Percentiles rank a stretch among this genome's conserved stretches.
Conservation (phyloP, 441 rosid species). For the Gossypium davidsonii region DNA sequence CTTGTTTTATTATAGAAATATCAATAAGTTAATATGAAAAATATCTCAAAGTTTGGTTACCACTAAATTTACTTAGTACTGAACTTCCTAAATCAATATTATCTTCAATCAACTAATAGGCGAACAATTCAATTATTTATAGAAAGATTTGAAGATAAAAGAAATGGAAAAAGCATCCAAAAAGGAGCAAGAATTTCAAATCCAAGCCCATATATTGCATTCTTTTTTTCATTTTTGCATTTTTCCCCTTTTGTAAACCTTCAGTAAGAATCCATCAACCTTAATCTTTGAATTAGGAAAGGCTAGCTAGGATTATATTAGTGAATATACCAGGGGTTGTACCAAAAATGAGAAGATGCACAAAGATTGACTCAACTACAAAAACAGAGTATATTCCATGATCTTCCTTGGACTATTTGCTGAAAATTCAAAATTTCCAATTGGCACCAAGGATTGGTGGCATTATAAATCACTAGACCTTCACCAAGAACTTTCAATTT, state of each 20-base stretch:
- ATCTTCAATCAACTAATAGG: neutral
- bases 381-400: neutral
- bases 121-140: neutral
- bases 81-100: neutral
- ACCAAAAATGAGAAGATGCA: neutral
- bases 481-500: neutral
- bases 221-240: neutral
- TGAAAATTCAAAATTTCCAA: neutral
- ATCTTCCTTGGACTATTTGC: neutral
- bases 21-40: neutral
- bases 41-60: neutral
- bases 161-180: neutral
- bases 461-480: neutral
- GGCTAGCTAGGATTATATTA: neutral
- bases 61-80: neutral
- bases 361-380: neutral
- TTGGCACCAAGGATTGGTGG: neutral
- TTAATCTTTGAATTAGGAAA: neutral
- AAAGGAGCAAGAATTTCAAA: neutral
- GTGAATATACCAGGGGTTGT: neutral
- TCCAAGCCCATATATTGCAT: neutral
- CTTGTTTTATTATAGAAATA: neutral
- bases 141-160: neutral
- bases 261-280: neutral
- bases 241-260: neutral